A percentile compares a stretch with the other conserved stretches of the same genome.
phyloP scores from a whole-genome alignment of 2,329 filamentous ascomycete species.

The Fusarium longipes region DNA sequence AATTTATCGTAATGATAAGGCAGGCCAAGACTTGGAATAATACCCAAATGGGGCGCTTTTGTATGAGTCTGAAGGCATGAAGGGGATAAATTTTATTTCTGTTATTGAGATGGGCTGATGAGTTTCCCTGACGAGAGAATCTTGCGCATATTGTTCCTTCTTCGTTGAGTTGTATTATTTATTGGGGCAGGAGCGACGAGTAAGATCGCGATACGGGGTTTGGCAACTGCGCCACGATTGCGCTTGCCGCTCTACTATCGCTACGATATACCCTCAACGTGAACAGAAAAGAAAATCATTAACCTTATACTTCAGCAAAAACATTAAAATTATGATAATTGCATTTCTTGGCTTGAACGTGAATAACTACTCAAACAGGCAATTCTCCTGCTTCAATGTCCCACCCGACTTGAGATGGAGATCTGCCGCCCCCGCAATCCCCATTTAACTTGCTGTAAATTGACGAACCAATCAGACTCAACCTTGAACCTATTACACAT shows the following conservation, averaged over 20 bases:
- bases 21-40: constrained; percentile 18
- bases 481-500: constrained; percentile 30
- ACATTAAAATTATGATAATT: neutral
- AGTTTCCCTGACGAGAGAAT: neutral
- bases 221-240: neutral
- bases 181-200: constrained; percentile 6
- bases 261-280: neutral
- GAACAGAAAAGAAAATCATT: neutral
- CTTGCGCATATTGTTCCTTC: neutral
- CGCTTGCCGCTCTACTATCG: neutral
- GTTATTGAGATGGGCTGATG: neutral
- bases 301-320: neutral
- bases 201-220: neutral
- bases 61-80: neutral
- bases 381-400: constrained; percentile 16
- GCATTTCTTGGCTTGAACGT: neutral
- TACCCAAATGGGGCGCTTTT: neutral
- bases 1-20: constrained; percentile 33
- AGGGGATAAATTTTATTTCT: neutral
- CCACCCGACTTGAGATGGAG: constrained; percentile 28
- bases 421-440: constrained; percentile 46
- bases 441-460: constrained; percentile 18
- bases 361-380: neutral
- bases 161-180: neutral
- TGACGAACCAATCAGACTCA: constrained; percentile 24